Base-by-base conservation (phyloP, 2,329 filamentous ascomycete genomes). In the Penicillium palitans region DNA sequence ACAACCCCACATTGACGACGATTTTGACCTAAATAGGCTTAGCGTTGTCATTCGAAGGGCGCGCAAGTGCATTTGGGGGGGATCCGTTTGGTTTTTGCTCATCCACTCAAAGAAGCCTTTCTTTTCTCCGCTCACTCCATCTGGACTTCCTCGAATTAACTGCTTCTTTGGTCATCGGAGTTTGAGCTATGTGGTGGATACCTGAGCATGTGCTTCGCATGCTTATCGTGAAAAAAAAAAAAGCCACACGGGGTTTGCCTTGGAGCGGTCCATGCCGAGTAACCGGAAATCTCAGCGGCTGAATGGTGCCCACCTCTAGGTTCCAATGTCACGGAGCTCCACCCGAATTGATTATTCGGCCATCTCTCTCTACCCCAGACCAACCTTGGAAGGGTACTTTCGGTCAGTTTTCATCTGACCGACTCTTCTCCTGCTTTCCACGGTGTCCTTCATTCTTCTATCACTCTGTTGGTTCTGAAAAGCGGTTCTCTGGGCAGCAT, bases 31-130 rank as follows among this genome's bases (percentile, higher is more conserved):
- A 19, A 62, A 57, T 19, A 56, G 63, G 70, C 15, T 64, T 69
- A 51, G 70, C 62, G 64, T 59, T 73, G 70, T 67, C 70, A 68
- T 62, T 57, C 56, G 63, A 69, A 72, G 69, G 70, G 69, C 69
- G 69, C 57, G 66, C 61, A 61, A 49, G 45, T 60, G 58, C 53
- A 51, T 33, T 53, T 42, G 27, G 25, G 27, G 27, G 31, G 12
- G 31, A 27, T 57, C 49, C 48, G 58, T 47, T 48, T 35, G 21
- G 29, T n/a, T 6, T 48, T 17, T 21, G 52, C 54, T 60, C 56
- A 56, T 48, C 41, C 55, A 53, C 47, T 55, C 49, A 27, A 45
- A 45, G 31, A 33, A 33, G 5, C 31, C 31, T 33, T 33, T 33
- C 54, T 41, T n/a, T 13, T 45, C 54, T 53, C 48, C 62, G 51